Base-by-base conservation (phyloP, 2,329 filamentous ascomycete genomes). In the Coniochaeta sp. region DNA sequence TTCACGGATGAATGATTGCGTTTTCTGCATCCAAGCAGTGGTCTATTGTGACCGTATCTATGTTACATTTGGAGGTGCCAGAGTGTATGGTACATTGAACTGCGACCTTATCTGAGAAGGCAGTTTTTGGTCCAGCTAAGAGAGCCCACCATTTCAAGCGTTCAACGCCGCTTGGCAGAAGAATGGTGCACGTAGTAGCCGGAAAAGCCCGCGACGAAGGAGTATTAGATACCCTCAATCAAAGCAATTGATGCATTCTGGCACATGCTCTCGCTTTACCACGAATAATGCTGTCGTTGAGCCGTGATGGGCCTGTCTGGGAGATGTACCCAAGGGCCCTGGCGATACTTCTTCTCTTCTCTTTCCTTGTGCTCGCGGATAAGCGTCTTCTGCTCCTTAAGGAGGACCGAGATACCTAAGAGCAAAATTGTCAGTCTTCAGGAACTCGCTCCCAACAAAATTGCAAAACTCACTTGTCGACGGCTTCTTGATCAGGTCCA, bases 381-480 rank as follows among this genome's bases (percentile, higher is more conserved):
- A 59, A 92, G 82, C 6, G 95, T 96, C 74, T 89, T 89, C 74
- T 98, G 93, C 72, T 99, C 95, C 78, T 98, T 99, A 71, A 99
- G 78, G 16, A 96, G 73, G 38, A 99, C 77, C 0, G 88, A 86
- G 62, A 97, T 83, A 65, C 82, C 90, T 92, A 31, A 17, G 28
- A 66, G n/a, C 40, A 28, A 44, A 4, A 17, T 16, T 11, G 56
- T 58, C 24, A 58, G 56, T 26, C 64, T 73, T 58, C 71, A 66
- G 1, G 28, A 31, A 33, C 54, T 58, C 50, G 34, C 36, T 31
- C 47, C 59, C 22, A 4, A 26, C 22, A n/a, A 58, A 44, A 47
- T 24, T 34, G 2, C 16, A 31, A 66, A 60, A 86, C 88, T 78
- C 76, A 91, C 89, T 86, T 33, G 93, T 91, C 66, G 86, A 84